These are phyloP conservation scores for Eleusine coracana DNA, from an alignment of 176 grass and related monocot species.

Conservation along the genomic window DNA sequence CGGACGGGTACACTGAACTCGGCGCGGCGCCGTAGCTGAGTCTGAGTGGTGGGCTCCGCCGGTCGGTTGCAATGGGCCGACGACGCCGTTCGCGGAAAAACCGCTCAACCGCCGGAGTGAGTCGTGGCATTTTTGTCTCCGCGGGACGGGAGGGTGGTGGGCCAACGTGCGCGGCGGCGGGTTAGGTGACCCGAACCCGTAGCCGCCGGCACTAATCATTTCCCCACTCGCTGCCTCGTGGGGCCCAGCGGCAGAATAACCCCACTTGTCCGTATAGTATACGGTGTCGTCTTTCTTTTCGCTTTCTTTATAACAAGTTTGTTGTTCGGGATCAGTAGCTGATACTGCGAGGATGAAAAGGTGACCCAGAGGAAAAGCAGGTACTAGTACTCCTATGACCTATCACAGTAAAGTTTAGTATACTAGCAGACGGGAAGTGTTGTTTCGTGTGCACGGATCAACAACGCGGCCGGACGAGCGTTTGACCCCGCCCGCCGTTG, in stretches of 20 bases:
- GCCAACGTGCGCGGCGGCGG: not conserved
- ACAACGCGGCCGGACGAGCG: no score
- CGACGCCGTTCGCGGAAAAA: not conserved
- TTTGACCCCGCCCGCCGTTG: not conserved
- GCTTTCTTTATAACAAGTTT: not conserved
- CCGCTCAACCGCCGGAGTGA: conserved; percentile 2
- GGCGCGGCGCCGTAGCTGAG: not conserved
- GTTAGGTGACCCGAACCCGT: conserved; percentile 6
- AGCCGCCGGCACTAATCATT: not conserved
- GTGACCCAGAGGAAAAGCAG: no score
- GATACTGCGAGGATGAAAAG: not conserved
- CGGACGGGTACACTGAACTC: conserved; percentile 38
- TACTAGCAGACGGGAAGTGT: not conserved
- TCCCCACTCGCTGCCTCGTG: not conserved
- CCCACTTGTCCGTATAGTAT: not conserved
- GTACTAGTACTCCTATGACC: no score
- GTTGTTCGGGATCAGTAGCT: not conserved
- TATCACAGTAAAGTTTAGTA: no score
- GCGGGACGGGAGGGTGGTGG: not conserved
- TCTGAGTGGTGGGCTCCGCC: not conserved
- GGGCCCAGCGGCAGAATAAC: not conserved
- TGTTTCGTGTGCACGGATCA: not conserved
- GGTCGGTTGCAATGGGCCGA: not conserved
- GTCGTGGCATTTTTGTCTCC: conserved; percentile 24
- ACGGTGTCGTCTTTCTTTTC: no score